A percentile compares a stretch with the other conserved stretches of the same genome.
Evolutionary conservation across 352 stramenopile genomes (phyloP).

Genomic region (Pythium utonaiense): DNA sequence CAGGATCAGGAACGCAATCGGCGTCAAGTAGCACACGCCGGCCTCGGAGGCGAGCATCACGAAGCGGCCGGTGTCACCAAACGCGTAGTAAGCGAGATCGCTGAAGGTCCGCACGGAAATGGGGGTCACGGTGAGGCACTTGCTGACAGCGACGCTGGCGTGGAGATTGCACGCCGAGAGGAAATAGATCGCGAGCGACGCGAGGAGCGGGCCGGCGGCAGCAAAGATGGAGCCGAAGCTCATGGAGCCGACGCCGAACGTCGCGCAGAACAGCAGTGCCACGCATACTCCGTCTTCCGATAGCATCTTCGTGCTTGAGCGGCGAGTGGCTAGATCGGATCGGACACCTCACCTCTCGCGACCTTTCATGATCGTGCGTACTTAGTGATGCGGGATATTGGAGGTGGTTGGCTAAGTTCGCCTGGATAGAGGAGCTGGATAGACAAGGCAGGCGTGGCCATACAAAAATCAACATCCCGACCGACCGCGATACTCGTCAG

Average conservation of each 20-base stretch:
- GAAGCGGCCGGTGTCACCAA: conserved; percentile 39
- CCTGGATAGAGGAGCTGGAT: neutral
- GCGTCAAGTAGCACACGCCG: conserved; percentile 56
- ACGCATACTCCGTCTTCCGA: conserved; percentile 58
- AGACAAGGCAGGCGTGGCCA: neutral
- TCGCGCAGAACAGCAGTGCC: conserved; percentile 70
- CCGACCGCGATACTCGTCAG: conserved; percentile 32
- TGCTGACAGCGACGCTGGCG: conserved; percentile 61
- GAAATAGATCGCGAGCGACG: conserved; percentile 65
- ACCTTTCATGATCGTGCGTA: conserved; percentile 21
- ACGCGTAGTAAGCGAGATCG: conserved; percentile 66
- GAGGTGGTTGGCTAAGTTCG: neutral
- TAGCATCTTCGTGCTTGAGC: conserved; percentile 5
- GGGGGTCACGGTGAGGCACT: conserved; percentile 44
- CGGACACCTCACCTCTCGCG: neutral
- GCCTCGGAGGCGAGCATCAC: conserved; percentile 56
- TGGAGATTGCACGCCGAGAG: conserved; percentile 77
- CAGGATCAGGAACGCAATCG: conserved; percentile 71
- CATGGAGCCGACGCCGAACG: conserved; percentile 69
- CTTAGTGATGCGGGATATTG: neutral
- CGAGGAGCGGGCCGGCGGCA: conserved; percentile 46
- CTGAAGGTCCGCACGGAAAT: conserved; percentile 64
- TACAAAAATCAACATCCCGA: conserved; percentile 43
- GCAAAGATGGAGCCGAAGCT: conserved; percentile 70
- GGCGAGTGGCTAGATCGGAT: neutral